A percentile compares a stretch with the other conserved stretches of the same genome.
phyloP scores from a whole-genome alignment of 768 basidiomycete genomes.

The Pleurotus djamor region DNA sequence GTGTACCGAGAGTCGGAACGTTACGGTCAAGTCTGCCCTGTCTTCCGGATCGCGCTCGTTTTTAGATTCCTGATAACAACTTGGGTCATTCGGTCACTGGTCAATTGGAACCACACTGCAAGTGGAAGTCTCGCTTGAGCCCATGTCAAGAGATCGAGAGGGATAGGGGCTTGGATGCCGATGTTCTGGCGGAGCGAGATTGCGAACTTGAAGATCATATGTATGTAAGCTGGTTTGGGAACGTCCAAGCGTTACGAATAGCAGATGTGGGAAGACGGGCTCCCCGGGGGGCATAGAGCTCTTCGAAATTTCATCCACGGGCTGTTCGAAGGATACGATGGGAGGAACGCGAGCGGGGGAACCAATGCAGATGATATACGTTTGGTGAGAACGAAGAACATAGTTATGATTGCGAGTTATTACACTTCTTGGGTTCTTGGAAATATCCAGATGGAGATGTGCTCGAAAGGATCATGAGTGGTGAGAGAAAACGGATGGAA shows the following conservation, averaged over 20 bases:
- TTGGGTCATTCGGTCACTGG: background rate
- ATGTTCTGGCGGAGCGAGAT: slow-evolving; percentile 4
- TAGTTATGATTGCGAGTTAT: background rate
- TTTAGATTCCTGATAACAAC: background rate
- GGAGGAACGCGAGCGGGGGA: background rate
- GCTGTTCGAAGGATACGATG: background rate
- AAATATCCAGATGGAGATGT: background rate
- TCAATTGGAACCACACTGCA: too few relatives aligned
- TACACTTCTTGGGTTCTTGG: background rate
- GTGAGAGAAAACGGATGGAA: background rate
- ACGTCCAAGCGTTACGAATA: too few relatives aligned
- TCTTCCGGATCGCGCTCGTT: background rate
- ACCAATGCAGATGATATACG: background rate
- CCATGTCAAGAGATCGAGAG: background rate
- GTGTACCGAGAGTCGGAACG: background rate
- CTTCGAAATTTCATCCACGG: too few relatives aligned
- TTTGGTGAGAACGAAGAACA: background rate
- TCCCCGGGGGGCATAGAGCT: too few relatives aligned
- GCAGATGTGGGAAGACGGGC: too few relatives aligned
- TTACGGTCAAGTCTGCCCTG: background rate
- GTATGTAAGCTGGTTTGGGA: too few relatives aligned
- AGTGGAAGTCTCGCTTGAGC: too few relatives aligned
- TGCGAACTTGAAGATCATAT: background rate
- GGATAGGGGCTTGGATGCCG: slow-evolving; percentile 6
- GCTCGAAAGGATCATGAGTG: background rate